Evolutionary conservation across 2,329 filamentous ascomycete species (phyloP).

Genomic region (Ophidiomyces ophidiicola): DNA sequence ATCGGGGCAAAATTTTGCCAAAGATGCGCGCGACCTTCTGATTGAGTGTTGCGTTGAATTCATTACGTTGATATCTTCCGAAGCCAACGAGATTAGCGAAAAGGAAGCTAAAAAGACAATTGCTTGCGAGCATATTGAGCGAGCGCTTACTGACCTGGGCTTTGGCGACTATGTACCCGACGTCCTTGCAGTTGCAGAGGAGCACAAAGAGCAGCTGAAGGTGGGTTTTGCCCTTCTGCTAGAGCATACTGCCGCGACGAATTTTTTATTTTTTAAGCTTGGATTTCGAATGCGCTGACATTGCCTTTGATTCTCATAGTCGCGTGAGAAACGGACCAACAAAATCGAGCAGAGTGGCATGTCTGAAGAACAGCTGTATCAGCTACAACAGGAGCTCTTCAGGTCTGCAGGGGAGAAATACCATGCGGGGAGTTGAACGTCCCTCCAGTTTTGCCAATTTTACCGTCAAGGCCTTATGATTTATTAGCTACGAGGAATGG

Average conservation of each 20-base stretch:
- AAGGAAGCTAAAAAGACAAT: conserved; percentile 99
- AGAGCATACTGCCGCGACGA: neutral
- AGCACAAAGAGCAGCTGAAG: conserved; percentile 89
- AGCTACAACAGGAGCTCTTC: conserved; percentile 85
- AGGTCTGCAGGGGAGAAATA: conserved; percentile 65
- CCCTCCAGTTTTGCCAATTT: neutral
- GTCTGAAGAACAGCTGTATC: conserved; percentile 76
- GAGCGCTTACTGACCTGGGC: conserved; percentile 80
- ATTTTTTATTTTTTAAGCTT: conserved; percentile 9
- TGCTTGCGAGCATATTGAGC: conserved; percentile 93
- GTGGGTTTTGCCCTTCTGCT: conserved; percentile 37
- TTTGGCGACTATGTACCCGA: conserved; percentile 86
- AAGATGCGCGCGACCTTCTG: conserved; percentile 84
- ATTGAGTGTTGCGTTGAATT: conserved; percentile 99
- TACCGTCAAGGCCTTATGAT: neutral
- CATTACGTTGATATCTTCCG: conserved; percentile 94
- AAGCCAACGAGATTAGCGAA: conserved; percentile 97
- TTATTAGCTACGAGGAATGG: neutral
- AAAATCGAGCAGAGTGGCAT: conserved; percentile 93
- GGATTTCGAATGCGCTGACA: conserved; percentile 16
- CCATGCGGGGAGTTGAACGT: conserved; percentile 34
- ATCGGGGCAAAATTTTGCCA: conserved; percentile 73
- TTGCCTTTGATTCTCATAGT: conserved; percentile 40
- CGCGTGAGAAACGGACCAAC: conserved; percentile 89
- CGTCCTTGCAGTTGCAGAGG: conserved; percentile 71